Evolutionary conservation across 1,284 basidiomycete species (phyloP), one percentile per base, ranked within the genome.

Genomic region (Ustanciosporium gigantosporum): DNA sequence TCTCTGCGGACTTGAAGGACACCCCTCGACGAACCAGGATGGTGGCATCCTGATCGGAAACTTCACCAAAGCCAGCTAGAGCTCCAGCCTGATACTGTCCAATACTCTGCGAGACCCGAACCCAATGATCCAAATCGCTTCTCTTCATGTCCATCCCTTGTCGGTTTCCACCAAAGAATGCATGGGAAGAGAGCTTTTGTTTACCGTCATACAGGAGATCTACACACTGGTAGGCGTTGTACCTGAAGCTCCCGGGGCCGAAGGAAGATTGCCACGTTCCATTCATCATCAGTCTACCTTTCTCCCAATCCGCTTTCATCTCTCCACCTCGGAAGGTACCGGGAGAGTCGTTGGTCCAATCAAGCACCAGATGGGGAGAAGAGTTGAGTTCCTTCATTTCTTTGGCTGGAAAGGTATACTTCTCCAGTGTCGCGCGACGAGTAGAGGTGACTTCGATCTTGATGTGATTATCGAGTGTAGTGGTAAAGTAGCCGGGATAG

Each of bases 281-380:
- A 25, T 61, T 65, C 59, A 72, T 67, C 46, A 49, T 48, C 36
- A 72, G 36, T 2, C 62, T 39, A 2, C 69, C 69, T 8, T 51
- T 35, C 0, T 44, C 31, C 43, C 56, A 58, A 23, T 70, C 57
- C 19, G 64, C 51, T 17, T 52, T 42, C 36, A 69, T 49, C 45
- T 56, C 44, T 8, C 69, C 69, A 7, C 61, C 65, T 2, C 45
- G 34, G 38, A 66, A 68, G 0, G 69, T 67, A 4, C 67, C 61
- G 5, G 71, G 71, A 21, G 57, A 58, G 31, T 73, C 71, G 40
- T 72, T 69, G 25, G 71, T 66, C 65, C 67, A 70, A 43, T 73
- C 71, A 24, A 68, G 49, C 11, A 73, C 69, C 14, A 73, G 37
- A 16, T 55, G 50, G 7, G 71, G 69, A 14, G 4, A 41, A 4